Conservation (phyloP, 306 rosid genomes). For the Lagenaria siceraria region DNA sequence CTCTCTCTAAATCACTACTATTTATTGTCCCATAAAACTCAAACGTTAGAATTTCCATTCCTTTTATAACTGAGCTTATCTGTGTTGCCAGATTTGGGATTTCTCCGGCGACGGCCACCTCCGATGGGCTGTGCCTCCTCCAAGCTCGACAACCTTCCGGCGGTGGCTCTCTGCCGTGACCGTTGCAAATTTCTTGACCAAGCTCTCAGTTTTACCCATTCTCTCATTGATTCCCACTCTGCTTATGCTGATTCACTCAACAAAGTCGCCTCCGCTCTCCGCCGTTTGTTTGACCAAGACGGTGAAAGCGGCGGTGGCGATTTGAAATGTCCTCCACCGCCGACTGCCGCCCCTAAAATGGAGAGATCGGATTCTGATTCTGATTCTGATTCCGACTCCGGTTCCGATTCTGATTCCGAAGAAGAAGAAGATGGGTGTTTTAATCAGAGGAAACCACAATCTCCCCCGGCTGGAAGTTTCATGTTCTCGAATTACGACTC, state of each 20-base stretch:
- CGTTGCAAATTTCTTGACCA: conserved; percentile 63
- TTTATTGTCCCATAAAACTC: neutral
- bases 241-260: conserved; percentile 55
- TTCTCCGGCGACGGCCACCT: conserved; percentile 3
- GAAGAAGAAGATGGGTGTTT: conserved; percentile 20
- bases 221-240: conserved; percentile 63
- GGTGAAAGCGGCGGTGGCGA: neutral
- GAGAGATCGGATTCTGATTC: neutral
- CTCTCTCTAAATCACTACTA: neutral
- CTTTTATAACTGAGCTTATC: neutral
- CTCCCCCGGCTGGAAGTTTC: conserved; percentile 13
- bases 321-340: conserved; percentile 4
- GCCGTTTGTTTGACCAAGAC: conserved; percentile 34
- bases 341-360: neutral
- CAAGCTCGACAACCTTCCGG: conserved; percentile 50
- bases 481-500: conserved; percentile 13
- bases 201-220: conserved; percentile 44
- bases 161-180: conserved; percentile 74
- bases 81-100: neutral
- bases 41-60: neutral
- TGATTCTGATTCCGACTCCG: conserved; percentile 24
- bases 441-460: conserved; percentile 3
- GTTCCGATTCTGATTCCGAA: conserved; percentile 17
- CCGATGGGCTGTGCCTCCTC: conserved; percentile 73
- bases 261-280: conserved; percentile 42